phyloP scores from a whole-genome alignment of 83 land plant species.

The Picea mariana region DNA sequence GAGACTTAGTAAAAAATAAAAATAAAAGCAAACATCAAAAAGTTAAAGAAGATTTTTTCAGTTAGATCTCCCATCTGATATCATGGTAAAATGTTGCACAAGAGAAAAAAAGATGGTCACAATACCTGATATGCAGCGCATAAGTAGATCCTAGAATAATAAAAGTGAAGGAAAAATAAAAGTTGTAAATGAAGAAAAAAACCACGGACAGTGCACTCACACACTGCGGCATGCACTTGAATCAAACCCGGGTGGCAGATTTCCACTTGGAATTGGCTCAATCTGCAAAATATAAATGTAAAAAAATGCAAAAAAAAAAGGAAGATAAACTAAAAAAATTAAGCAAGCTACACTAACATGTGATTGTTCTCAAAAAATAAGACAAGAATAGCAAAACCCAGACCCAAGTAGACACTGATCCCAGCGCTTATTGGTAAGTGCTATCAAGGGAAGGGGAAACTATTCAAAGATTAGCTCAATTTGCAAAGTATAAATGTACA shows the following conservation, averaged over 20 bases:
- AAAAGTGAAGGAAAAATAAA: constrained; percentile 22
- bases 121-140: constrained; percentile 14
- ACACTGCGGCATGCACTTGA: constrained; percentile 99
- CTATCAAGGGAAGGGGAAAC: constrained; percentile 3
- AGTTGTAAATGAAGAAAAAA: constrained; percentile 32
- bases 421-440: not conserved
- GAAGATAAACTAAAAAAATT: constrained; percentile 24
- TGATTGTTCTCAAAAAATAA: constrained; percentile 3
- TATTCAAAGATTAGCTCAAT: constrained; percentile 42
- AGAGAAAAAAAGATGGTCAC: constrained; percentile 14
- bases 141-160: not conserved
- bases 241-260: constrained; percentile 99
- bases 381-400: not conserved
- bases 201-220: constrained; percentile 67
- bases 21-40: not conserved
- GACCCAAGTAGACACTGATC: constrained; percentile 12
- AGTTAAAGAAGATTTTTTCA: not conserved
- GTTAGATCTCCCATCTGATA: not conserved
- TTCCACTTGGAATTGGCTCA: constrained; percentile 98
- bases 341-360: constrained; percentile 15
- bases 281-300: constrained; percentile 82
- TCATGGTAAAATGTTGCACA: not conserved
- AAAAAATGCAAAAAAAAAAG: constrained; percentile 39
- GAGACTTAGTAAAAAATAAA: not conserved
- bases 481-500: constrained; percentile 74